Base-by-base conservation (phyloP, 257 asterid genomes). In the Craterostigma plantagineum region DNA sequence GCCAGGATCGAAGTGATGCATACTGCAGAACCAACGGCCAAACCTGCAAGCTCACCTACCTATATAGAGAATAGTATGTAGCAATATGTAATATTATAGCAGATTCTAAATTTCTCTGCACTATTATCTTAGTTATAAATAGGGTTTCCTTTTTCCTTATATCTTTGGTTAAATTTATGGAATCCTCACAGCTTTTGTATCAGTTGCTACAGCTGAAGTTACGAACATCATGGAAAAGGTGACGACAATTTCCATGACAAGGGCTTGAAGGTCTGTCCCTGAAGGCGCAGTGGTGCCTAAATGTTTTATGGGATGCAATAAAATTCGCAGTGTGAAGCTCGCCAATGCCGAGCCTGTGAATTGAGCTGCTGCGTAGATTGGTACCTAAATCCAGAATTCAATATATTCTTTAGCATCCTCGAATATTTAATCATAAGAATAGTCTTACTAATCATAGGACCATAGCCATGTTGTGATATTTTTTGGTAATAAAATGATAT, bases 21-120 rank as follows among this genome's bases (percentile, higher is more conserved):
- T 12, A 85, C 94, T 1, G 96, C 90, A 1, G 93, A 80, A 9
- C 96, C 96, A 0, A 85, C 92, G 7, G 96, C 96, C 3, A 85
- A 64, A 11, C 93, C 92, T 3, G 80, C 93, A 15, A 84, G 82
- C 75, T 84, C 92, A 43, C 96, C 93, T 11, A 77, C 52, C 93
- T 84, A 53, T 18, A 14, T 34, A n/a, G 30, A 23, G 30, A 23
- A 23, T 23, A 23, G n/a, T 36, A 36, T 36, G 40, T 36, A 9
- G 12, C 3, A 36, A 36, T 36, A 9, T 36, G 11, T 2, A 2
- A 9, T 36, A 9, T 36, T 10, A 9, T 8, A 1, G 4, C 40
- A 8, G 3, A 2, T 4, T 36, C 1, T 36, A 9, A 2, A 9
- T 36, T 10, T 36, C 12, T 36, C 12, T 8, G 3, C 3, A 9